Conservation (phyloP, 2,329 filamentous ascomycete genomes). For the Fusarium virguliforme region DNA sequence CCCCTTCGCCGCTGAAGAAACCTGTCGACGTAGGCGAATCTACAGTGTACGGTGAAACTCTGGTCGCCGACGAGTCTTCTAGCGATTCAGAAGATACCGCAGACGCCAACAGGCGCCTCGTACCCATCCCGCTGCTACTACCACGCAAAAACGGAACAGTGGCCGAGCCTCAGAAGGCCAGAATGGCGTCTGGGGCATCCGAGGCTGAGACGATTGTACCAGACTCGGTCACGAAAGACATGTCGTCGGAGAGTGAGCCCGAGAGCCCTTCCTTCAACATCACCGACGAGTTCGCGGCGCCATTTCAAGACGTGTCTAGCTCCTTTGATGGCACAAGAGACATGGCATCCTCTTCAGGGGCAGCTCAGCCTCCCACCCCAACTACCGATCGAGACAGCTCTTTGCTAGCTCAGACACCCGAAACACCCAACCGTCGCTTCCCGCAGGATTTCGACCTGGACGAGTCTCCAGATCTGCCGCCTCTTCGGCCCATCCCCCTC, state of each 20-base stretch:
- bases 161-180: constrained; percentile 28
- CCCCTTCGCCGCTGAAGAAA: constrained; percentile 45
- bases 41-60: constrained; percentile 22
- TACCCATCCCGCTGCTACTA: constrained; percentile 45
- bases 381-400: constrained; percentile 35
- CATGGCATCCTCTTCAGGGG: constrained; percentile 12
- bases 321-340: constrained; percentile 44
- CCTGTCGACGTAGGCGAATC: constrained; percentile 23
- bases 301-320: constrained; percentile 17
- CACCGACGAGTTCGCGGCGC: constrained; percentile 41
- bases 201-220: constrained; percentile 48
- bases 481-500: constrained; percentile 51
- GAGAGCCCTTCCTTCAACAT: constrained; percentile 41
- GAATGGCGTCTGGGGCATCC: constrained; percentile 44
- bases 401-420: constrained; percentile 32
- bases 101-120: constrained; percentile 31
- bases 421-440: constrained; percentile 45
- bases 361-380: constrained; percentile 37
- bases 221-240: constrained; percentile 32
- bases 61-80: constrained; percentile 32
- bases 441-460: constrained; percentile 47
- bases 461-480: constrained; percentile 57
- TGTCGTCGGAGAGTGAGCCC: constrained; percentile 34
- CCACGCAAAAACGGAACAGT: constrained; percentile 35
- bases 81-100: constrained; percentile 42